Base-by-base conservation (phyloP, 805 yeast genomes). In the Candida hispaniensis region DNA sequence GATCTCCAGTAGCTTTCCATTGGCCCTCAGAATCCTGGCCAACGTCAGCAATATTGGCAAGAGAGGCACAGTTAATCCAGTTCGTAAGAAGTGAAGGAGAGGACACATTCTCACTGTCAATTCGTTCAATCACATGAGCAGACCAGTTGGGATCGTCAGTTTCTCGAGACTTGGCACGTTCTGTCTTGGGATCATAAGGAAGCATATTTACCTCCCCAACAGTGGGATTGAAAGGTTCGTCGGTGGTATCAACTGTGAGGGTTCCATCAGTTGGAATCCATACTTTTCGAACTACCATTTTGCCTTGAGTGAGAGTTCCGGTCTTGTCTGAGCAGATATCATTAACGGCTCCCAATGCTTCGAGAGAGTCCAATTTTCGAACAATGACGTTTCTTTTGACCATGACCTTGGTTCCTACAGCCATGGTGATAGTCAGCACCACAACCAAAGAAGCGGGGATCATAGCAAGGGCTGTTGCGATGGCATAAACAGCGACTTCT, bases 1-100 rank as follows among this genome's bases (percentile, higher is more conserved):
- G 88, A 51, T 82, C 94, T 41, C 94, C 94, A 50, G 74, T 76
- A 7, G 83, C 85, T 46, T 69, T 71, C 93, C 93, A 81, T 7
- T 53, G 56, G 4, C 47, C 52, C 10, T 55, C 42, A 7, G 38
- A 26, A 12, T 58, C 55, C 18, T 67, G 67, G 11, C 60, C 63
- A 14, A 55, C 58, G n/a, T 51, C 56, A 3, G 94, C 88, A 48
- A 81, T 73, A 47, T 82, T 83, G 20, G 93, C 93, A 43, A 83
- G 58, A 1, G 91, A 69, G 2, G 93, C 82, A 30, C 78, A 61
- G 15, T 57, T 50, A 36, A 79, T 54, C 79, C 82, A 81, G 21
- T 61, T 51, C 18, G 52, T 41, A 44, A 69, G 67, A 9, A 50
- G 33, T 4, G 25, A 16, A 14, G 35, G 39, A 2, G 41, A 30